These are phyloP conservation scores for Copromyces sp. DNA, from an alignment of 495 filamentous ascomycete genomes.

Conservation along the genomic window DNA sequence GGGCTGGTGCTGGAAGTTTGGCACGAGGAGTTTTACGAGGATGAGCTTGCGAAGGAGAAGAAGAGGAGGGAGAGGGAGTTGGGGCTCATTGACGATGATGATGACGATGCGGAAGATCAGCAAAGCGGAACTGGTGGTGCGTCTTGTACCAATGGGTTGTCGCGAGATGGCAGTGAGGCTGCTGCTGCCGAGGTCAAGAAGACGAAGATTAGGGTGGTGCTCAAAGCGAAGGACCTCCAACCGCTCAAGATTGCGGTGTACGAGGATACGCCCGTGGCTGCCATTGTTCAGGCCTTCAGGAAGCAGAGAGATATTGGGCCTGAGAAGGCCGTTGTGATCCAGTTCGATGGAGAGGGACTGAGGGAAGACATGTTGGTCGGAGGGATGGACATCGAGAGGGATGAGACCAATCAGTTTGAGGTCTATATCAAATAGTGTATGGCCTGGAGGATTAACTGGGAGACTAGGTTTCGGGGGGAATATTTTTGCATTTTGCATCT, in stretches of 20 bases:
- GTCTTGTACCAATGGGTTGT: neutral
- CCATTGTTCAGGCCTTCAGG: conserved; percentile 31
- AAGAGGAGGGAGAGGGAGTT: conserved; percentile 21
- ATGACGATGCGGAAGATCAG: neutral
- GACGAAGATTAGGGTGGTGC: conserved; percentile 48
- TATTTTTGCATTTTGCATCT: neutral
- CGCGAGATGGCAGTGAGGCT: conserved; percentile 5
- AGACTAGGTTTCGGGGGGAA: neutral
- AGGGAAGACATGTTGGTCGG: conserved; percentile 48
- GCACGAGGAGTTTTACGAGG: conserved; percentile 49
- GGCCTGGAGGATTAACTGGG: neutral
- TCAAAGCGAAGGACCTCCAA: conserved; percentile 33
- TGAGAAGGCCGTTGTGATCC: conserved; percentile 47
- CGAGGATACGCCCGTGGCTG: conserved; percentile 26
- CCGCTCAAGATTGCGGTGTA: conserved; percentile 27
- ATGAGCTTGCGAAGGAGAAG: conserved; percentile 30
- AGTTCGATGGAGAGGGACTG: conserved; percentile 74
- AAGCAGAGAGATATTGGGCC: conserved; percentile 20
- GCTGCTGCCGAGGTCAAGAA: conserved; percentile 23
- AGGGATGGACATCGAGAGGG: conserved; percentile 55
- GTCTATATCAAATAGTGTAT: conserved; percentile 48
- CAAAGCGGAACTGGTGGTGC: neutral
- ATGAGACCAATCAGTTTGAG: conserved; percentile 69
- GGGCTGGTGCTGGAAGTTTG: conserved; percentile 63
- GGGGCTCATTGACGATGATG: conserved; percentile 14